phyloP scores from a whole-genome alignment of 2,329 filamentous ascomycete species.

The Sarocladiaceae sp. region DNA sequence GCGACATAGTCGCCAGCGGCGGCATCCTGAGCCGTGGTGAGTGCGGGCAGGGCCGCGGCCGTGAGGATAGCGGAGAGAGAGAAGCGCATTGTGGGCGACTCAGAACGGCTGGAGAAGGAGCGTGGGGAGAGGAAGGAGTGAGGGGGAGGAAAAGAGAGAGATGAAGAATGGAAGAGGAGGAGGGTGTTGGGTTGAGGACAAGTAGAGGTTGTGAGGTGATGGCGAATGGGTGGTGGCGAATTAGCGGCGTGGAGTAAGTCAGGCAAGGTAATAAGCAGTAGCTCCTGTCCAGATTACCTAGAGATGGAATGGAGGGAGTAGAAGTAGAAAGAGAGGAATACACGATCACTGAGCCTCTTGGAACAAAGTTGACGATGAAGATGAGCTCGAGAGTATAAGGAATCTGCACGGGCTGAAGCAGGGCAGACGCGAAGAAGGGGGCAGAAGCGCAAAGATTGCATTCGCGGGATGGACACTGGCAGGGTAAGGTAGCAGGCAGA shows the following conservation, averaged over 20 bases:
- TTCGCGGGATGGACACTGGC: no score
- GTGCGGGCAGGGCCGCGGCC: slow-evolving; percentile 49
- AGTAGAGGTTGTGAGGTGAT: background rate
- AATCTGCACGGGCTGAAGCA: background rate
- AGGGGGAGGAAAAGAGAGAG: background rate
- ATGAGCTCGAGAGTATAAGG: background rate
- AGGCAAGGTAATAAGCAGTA: background rate
- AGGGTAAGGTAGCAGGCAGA: no score
- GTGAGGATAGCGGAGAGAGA: slow-evolving; percentile 40
- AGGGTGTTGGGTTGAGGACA: background rate
- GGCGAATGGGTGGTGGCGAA: slow-evolving; percentile 3
- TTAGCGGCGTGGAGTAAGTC: slow-evolving; percentile 6
- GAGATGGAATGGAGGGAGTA: slow-evolving; percentile 10
- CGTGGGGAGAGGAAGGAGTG: slow-evolving; percentile 10
- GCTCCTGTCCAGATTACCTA: background rate
- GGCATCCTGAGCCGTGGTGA: slow-evolving; percentile 46
- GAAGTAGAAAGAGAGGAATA: background rate
- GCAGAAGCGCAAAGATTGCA: slow-evolving; percentile 7
- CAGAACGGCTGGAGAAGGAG: slow-evolving; percentile 11
- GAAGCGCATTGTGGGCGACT: slow-evolving; percentile 48
- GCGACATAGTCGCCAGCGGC: slow-evolving; percentile 53
- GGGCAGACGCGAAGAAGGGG: background rate
- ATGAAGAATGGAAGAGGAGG: background rate
- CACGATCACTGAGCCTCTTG: background rate
- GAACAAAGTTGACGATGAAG: background rate